Percentiles rank a stretch among this genome's conserved stretches.
phyloP scores from a whole-genome alignment of 768 basidiomycete species.

The Kwoniella shandongensis region DNA sequence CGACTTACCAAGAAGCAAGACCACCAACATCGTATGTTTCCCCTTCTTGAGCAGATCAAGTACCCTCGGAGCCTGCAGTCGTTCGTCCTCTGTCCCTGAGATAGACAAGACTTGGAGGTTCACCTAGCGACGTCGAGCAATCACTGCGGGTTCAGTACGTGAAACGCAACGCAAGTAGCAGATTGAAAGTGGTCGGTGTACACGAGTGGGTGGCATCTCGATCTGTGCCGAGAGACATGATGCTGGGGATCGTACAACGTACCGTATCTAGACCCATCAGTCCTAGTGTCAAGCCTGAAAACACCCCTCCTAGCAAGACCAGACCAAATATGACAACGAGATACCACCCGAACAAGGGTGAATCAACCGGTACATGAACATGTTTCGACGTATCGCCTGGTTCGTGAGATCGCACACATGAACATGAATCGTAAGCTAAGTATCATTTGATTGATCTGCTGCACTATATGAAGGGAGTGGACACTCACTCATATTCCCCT shows the following conservation, averaged over 20 bases:
- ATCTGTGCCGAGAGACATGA: too few relatives aligned
- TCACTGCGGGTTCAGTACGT: neutral
- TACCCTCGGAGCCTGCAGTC: slow-evolving; percentile 37
- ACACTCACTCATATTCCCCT: too few relatives aligned
- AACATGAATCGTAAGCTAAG: too few relatives aligned
- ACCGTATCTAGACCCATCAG: slow-evolving; percentile 45
- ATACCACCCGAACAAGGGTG: slow-evolving; percentile 40
- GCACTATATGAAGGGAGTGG: too few relatives aligned
- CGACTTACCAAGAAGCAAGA: slow-evolving; percentile 42
- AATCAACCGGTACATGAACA: slow-evolving; percentile 39
- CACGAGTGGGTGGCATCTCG: too few relatives aligned
- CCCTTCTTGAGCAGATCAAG: slow-evolving; percentile 33
- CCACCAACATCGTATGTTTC: slow-evolving; percentile 46
- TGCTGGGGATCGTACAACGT: too few relatives aligned
- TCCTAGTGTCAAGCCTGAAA: slow-evolving; percentile 43
- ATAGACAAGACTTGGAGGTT: slow-evolving; percentile 45
- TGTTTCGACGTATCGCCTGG: too few relatives aligned
- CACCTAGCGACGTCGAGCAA: slow-evolving; percentile 29
- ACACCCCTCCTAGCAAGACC: slow-evolving; percentile 38
- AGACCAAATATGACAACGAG: slow-evolving; percentile 31
- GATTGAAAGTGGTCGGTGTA: too few relatives aligned
- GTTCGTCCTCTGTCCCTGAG: slow-evolving; percentile 38
- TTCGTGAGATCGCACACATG: too few relatives aligned
- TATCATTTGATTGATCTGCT: too few relatives aligned
- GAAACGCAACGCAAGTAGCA: neutral